phyloP scores from a whole-genome alignment of 2,329 filamentous ascomycete genomes.

The Gyromitra esculenta region DNA sequence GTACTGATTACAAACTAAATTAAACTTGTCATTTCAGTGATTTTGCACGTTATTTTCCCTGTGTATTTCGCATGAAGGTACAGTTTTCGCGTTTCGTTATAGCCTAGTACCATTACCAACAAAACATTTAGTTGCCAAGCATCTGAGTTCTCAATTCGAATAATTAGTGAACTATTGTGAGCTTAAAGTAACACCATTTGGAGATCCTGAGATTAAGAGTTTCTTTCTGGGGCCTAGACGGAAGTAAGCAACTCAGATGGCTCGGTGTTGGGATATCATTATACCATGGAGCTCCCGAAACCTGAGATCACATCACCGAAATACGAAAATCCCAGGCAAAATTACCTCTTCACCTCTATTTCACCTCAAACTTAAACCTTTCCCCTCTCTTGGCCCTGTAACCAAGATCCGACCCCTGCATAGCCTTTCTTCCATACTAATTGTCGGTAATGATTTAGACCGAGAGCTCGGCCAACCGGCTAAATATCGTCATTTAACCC shows the following conservation, averaged over 20 bases:
- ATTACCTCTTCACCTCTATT: not conserved
- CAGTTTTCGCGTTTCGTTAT: too few relatives aligned
- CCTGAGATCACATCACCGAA: conserved; percentile 17
- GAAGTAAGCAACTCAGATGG: not conserved
- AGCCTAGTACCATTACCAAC: too few relatives aligned
- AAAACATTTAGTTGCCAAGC: not conserved
- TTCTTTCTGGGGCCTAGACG: not conserved
- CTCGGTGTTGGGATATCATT: conserved; percentile 31
- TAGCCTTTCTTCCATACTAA: conserved; percentile 1
- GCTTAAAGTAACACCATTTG: not conserved
- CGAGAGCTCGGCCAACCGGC: conserved; percentile 25
- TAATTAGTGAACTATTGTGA: not conserved
- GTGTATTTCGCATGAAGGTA: too few relatives aligned
- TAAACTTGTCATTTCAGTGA: too few relatives aligned
- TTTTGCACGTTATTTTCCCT: too few relatives aligned
- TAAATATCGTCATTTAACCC: conserved; percentile 39
- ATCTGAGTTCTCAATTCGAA: not conserved
- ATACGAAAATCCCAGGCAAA: not conserved
- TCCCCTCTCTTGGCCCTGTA: conserved; percentile 20
- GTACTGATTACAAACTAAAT: too few relatives aligned
- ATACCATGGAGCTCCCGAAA: not conserved
- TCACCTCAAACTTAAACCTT: not conserved
- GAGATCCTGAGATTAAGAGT: not conserved
- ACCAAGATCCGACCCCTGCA: conserved; percentile 13
- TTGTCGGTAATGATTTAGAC: conserved; percentile 33